A percentile compares a stretch with the other conserved stretches of the same genome.
Conservation (phyloP, 2,329 filamentous ascomycete species). For the Beauveria asiatica region DNA sequence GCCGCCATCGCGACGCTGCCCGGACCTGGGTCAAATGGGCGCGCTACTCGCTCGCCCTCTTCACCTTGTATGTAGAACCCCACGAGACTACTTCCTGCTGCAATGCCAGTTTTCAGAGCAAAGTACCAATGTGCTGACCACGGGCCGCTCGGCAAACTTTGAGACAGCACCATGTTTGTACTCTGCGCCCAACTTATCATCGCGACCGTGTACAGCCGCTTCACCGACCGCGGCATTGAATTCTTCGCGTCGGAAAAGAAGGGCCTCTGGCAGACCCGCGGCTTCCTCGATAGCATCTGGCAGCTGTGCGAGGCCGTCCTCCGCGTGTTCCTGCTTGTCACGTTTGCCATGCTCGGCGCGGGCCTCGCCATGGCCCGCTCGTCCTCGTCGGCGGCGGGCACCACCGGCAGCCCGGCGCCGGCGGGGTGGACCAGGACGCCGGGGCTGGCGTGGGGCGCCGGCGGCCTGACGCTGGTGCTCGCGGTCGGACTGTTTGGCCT, state of each 20-base stretch:
- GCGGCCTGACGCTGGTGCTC: neutral
- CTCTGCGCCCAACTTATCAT: neutral
- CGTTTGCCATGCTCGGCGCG: neutral
- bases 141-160: too few relatives aligned
- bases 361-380: slow-evolving; percentile 5
- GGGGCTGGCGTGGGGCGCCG: neutral
- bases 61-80: neutral
- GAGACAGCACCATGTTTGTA: neutral
- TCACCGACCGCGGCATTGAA: slow-evolving; percentile 2
- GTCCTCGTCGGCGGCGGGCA: too few relatives aligned
- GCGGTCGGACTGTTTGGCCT: neutral
- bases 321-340: slow-evolving; percentile 1
- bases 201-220: slow-evolving; percentile 6
- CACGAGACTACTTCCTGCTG: neutral
- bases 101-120: too few relatives aligned
- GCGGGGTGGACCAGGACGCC: neutral
- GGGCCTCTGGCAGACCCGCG: neutral
- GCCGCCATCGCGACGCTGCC: slow-evolving; percentile 7
- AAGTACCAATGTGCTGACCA: neutral
- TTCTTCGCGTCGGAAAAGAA: neutral
- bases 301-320: neutral
- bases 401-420: neutral
- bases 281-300: slow-evolving; percentile 5
- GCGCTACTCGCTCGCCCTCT: neutral
- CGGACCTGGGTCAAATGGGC: slow-evolving; percentile 5